phyloP scores from a whole-genome alignment of 192 early-diverging fungal species.

The Gamsiella multidivaricata region DNA sequence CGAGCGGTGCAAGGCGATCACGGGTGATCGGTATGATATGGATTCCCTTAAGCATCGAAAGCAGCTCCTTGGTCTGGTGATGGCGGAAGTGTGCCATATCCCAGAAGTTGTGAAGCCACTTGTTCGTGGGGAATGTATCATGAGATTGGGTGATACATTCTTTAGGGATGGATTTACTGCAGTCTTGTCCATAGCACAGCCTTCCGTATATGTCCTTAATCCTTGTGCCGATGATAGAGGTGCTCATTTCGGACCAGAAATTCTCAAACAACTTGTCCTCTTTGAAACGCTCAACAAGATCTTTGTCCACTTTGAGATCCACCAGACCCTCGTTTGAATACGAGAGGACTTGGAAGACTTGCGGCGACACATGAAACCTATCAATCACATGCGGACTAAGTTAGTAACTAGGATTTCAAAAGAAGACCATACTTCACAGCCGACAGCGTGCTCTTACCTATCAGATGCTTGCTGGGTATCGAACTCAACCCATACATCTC shows the following conservation, averaged over 20 bases:
- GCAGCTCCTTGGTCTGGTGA: neutral
- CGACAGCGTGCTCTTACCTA: no score
- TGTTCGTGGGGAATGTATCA: constrained; percentile 3
- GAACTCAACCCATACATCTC: constrained; percentile 27
- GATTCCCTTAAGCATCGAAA: neutral
- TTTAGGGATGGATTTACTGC: neutral
- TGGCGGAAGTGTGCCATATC: neutral
- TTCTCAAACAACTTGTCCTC: neutral
- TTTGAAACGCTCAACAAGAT: neutral
- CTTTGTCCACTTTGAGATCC: neutral
- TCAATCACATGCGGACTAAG: neutral
- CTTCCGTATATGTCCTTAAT: neutral
- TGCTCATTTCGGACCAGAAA: neutral
- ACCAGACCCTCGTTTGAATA: constrained; percentile 16
- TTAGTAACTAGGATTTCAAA: neutral
- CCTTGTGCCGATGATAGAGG: neutral
- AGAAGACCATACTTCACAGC: neutral
- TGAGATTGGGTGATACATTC: neutral
- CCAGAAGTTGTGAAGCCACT: constrained; percentile 30
- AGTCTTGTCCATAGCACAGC: neutral
- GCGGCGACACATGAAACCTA: neutral
- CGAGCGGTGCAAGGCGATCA: constrained; percentile 6
- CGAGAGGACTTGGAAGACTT: neutral
- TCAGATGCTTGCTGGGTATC: neutral
- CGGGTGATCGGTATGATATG: constrained; percentile 16